Base-by-base conservation (phyloP, 805 yeast genomes). In the Starmerella powellii region DNA sequence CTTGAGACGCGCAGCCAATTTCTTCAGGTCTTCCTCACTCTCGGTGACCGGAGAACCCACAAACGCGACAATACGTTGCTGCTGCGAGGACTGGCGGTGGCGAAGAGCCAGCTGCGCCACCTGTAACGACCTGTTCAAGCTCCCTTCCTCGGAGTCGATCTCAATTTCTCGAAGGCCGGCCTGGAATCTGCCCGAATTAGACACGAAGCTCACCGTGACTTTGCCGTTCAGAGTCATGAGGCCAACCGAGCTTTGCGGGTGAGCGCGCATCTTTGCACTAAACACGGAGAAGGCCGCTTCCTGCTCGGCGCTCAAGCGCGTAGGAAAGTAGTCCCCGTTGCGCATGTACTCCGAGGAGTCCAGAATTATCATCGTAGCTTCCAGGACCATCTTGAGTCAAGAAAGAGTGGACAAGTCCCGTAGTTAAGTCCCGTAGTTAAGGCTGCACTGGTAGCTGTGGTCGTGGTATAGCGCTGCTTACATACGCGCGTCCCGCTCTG, bases 311-410 rank as follows among this genome's bases (percentile, higher is more conserved):
- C 82, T 93, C 59, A 78, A 87, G 56, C 98, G 72, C 13, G 87
- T 78, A 15, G 93, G 76, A 29, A 82, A 72, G 57, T 79, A 91
- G 62, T 91, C 98, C 26, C 97, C 98, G 60, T 91, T 91, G 56
- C 98, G 73, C 75, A 87, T 82, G 63, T 72, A 88, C 66, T 91
- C 98, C 40, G 95, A 85, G 70, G 86, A 88, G 68, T 91, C 99
- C 58, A 91, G 65, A 68, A 86, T 84, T 49, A 91, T 74, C 81
- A 91, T 87, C 13, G 95, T 82, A 49, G 97, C 97, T 65, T 91
- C 98, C 56, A 87, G 73, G 50, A 80, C 95, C 96, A 86, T 86
- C 41, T 57, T 70, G 48, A 11, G 18, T 6, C 32, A 15, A 16
- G 6, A 11, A 26, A 26, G 12, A 11, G 29, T 26, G 29, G 29